Evolutionary conservation across 495 filamentous ascomycete genomes (phyloP).

Genomic region (Penicillium robsamsonii): DNA sequence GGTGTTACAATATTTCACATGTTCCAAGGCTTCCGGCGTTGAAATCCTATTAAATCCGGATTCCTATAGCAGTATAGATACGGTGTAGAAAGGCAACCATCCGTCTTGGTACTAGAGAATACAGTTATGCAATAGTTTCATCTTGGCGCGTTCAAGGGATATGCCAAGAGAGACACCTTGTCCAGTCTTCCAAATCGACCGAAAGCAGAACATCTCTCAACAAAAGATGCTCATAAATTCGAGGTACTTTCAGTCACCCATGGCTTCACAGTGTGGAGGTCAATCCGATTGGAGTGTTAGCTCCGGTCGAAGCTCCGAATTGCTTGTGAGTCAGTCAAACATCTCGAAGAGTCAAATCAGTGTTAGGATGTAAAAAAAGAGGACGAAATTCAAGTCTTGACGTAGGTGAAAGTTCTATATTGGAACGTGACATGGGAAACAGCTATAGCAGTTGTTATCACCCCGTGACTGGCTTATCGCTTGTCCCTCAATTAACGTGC

Average conservation of each 20-base stretch:
- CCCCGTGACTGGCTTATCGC: conserved; percentile 14
- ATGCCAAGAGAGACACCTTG: conserved; percentile 3
- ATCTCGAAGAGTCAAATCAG: background rate
- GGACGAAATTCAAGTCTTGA: background rate
- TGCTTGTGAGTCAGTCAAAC: background rate
- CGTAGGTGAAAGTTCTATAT: background rate
- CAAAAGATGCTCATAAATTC: conserved; percentile 11
- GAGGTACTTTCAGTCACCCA: conserved; percentile 8
- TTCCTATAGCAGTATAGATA: background rate
- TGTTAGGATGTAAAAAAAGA: background rate
- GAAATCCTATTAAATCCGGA: background rate
- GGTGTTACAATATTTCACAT: background rate
- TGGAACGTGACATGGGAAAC: background rate
- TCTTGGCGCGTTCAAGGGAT: conserved; percentile 13
- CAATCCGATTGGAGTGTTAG: conserved; percentile 1
- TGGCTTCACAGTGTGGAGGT: background rate
- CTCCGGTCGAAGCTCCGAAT: background rate
- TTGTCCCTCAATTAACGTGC: background rate
- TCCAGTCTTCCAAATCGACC: conserved; percentile 3
- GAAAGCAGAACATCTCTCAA: background rate
- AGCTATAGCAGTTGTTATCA: conserved; percentile 11
- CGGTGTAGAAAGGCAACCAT: background rate
- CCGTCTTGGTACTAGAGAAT: background rate
- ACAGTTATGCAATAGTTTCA: conserved; percentile 1
- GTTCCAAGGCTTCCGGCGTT: background rate